These are phyloP conservation scores for Pseudohalonectria lignicola DNA, from an alignment of 2,329 filamentous ascomycete species.

Conservation along the genomic window DNA sequence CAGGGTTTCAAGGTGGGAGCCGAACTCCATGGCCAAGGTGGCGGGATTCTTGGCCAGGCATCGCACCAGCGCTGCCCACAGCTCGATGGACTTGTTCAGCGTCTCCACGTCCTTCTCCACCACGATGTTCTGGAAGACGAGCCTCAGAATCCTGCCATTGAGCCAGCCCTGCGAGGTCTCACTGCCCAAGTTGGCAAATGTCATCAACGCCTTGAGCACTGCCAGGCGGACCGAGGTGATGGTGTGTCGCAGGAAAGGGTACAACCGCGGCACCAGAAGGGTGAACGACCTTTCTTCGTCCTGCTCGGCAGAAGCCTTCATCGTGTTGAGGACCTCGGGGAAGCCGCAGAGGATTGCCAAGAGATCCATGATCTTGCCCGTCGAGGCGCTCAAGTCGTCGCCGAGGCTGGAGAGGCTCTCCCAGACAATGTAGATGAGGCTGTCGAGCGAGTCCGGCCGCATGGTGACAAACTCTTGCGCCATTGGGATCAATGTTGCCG, in stretches of 20 bases:
- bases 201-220: conserved; percentile 83
- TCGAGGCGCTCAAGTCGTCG: conserved; percentile 93
- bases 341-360: conserved; percentile 93
- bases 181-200: conserved; percentile 79
- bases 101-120: conserved; percentile 84
- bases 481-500: conserved; percentile 93
- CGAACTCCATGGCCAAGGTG: conserved; percentile 62
- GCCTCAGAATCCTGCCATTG: conserved; percentile 73
- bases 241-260: conserved; percentile 92
- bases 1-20: conserved; percentile 65
- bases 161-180: conserved; percentile 82
- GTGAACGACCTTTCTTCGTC: conserved; percentile 86
- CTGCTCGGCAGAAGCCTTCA: conserved; percentile 78
- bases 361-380: conserved; percentile 96
- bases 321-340: conserved; percentile 80
- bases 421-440: conserved; percentile 91
- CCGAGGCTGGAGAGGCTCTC: conserved; percentile 93
- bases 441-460: conserved; percentile 65
- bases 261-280: conserved; percentile 82
- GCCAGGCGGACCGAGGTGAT: conserved; percentile 92
- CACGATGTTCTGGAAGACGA: conserved; percentile 91
- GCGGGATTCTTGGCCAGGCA: conserved; percentile 53
- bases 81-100: conserved; percentile 69
- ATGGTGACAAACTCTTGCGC: conserved; percentile 88
- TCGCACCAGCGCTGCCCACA: conserved; percentile 72